These are phyloP conservation scores for Polymyxa betae DNA, from an alignment of 208 protist genomes.

Conservation along the genomic window DNA sequence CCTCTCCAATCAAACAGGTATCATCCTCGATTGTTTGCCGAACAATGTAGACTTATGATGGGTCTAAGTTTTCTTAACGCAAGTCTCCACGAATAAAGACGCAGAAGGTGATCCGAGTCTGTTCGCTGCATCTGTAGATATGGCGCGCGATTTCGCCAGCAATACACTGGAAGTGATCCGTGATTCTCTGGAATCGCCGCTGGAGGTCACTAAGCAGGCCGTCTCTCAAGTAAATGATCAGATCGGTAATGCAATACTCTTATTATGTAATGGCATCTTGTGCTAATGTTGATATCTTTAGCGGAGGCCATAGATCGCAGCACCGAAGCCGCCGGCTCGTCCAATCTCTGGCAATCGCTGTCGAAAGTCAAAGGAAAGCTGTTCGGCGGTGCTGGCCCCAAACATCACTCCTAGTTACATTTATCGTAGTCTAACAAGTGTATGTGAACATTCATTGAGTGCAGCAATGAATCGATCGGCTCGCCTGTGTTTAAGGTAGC, in stretches of 20 bases:
- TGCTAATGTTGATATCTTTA: not conserved
- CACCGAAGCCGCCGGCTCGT: not conserved
- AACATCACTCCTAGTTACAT: not conserved
- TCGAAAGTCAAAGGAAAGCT: slow-evolving; percentile 34
- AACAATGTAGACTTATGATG: not conserved
- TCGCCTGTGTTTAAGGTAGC: no score
- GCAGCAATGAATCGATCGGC: no score
- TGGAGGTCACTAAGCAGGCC: not conserved
- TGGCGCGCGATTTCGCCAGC: not conserved
- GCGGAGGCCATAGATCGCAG: not conserved
- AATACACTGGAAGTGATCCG: not conserved
- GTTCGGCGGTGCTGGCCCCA: not conserved
- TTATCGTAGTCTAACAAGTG: no score
- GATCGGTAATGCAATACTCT: not conserved
- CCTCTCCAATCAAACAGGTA: slow-evolving; percentile 13
- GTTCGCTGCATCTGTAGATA: not conserved
- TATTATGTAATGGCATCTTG: not conserved
- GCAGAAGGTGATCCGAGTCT: not conserved
- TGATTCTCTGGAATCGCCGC: not conserved
- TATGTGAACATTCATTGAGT: no score
- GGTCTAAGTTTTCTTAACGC: not conserved
- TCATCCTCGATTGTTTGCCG: not conserved
- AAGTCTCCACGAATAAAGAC: not conserved
- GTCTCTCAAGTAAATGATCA: not conserved
- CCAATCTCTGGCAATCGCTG: slow-evolving; percentile 5